Percentiles rank a stretch among this genome's conserved stretches.
Conservation (phyloP, 257 asterid species). For the Misopates orontium region DNA sequence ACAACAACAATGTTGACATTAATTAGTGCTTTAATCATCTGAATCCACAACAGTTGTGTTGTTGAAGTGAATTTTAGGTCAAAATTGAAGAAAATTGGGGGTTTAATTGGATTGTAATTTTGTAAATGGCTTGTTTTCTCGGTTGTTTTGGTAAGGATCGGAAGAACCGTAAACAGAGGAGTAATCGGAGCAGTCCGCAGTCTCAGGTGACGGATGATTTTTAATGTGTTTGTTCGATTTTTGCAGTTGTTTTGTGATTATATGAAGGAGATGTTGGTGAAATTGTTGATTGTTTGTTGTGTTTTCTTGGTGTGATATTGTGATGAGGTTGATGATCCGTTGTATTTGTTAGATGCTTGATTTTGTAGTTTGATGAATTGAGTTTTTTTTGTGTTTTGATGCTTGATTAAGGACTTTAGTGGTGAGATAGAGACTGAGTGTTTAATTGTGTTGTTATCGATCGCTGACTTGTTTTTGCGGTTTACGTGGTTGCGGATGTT, state of each 20-base stretch:
- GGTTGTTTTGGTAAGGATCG: slow-evolving; percentile 86
- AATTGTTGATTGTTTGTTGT: too few species aligned
- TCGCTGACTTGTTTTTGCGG: neutral
- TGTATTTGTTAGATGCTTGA: neutral
- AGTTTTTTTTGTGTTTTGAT: neutral
- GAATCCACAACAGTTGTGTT: slow-evolving; percentile 6
- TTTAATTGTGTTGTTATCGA: neutral
- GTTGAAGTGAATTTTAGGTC: slow-evolving; percentile 24
- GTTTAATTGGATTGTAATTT: slow-evolving; percentile 16
- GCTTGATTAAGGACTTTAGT: neutral
- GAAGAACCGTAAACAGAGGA: slow-evolving; percentile 56
- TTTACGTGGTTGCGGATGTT: neutral
- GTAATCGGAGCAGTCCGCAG: slow-evolving; percentile 52
- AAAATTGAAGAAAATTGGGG: neutral
- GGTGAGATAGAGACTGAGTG: slow-evolving; percentile 14
- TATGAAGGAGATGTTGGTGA: too few species aligned
- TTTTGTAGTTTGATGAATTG: slow-evolving; percentile 16
- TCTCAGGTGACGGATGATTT: slow-evolving; percentile 43
- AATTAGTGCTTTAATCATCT: slow-evolving; percentile 32
- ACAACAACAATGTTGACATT: too few species aligned
- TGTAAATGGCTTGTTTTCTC: slow-evolving; percentile 78
- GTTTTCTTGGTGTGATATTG: too few species aligned
- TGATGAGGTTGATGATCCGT: too few species aligned
- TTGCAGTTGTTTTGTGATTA: too few species aligned
- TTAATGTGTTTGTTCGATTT: too few species aligned